Conservation (phyloP, 148 eudicot species). For the Silene latifolia region DNA sequence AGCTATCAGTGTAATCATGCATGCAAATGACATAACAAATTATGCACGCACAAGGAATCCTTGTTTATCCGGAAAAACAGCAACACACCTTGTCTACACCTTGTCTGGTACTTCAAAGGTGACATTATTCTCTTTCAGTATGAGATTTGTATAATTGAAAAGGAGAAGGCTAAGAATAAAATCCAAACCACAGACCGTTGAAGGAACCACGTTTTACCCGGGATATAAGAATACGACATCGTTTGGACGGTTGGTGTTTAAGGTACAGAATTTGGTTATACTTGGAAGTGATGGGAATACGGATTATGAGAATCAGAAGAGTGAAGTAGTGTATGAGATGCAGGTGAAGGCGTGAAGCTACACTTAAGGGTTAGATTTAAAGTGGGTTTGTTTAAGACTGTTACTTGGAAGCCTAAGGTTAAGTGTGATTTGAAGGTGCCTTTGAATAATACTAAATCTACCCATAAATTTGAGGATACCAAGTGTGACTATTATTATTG, state of each 20-base stretch:
- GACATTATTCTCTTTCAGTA: too few relatives aligned
- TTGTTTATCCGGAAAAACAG: too few relatives aligned
- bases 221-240: conserved; percentile 46
- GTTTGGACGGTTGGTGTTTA: conserved; percentile 30
- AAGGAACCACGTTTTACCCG: conserved; percentile 40
- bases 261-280: conserved; percentile 34
- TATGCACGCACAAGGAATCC: too few relatives aligned
- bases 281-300: conserved; percentile 27
- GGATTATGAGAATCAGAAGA: conserved; percentile 31
- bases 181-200: too few relatives aligned
- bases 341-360: conserved; percentile 55
- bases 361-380: conserved; percentile 46
- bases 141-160: too few relatives aligned
- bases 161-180: too few relatives aligned
- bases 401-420: conserved; percentile 41
- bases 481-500: conserved; percentile 36
- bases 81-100: too few relatives aligned
- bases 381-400: conserved; percentile 44
- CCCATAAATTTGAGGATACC: conserved; percentile 35
- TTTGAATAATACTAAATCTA: conserved; percentile 28
- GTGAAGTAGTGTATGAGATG: conserved; percentile 37
- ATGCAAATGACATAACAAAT: too few relatives aligned
- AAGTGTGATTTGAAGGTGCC: conserved; percentile 67
- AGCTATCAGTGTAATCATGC: too few relatives aligned
- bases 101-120: too few relatives aligned